Base-by-base conservation (phyloP, 73 alveolate genomes). In the Blepharisma stoltei region DNA sequence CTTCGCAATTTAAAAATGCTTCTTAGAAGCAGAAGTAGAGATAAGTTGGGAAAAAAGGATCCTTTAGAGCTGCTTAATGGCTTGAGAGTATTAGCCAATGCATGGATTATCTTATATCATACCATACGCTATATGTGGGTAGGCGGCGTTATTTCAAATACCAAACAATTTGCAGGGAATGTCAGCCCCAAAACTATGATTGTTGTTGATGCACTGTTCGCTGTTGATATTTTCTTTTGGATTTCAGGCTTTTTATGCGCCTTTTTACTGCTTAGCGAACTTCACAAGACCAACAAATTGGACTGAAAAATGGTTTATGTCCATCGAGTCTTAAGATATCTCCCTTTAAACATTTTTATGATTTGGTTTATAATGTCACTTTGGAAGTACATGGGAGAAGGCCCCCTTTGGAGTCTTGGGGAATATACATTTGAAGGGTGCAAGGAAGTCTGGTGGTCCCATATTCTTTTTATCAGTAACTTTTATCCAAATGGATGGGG, bases 391-490 rank as follows among this genome's bases (percentile, higher is more conserved):
- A 54, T 82, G 6, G 80, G 80, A 9, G 54, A 45, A 23, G 89
- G 89, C 11, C 89, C 89, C 0, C 14, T 81, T 37, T 81, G 81
- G 89, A 20, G 18, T 5, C 14, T 9, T 38, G 18, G 73, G 11
- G 46, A 60, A 60, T 14, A 38, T 20, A 18, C 45, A 60, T 8
- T 25, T 25, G 37, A 11, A 20, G 73, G 46, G 2, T 87, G 94
- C 82, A 41, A 68, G 44, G 38, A 53, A 6, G 67, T 77, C 77
- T 86, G 94, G 94, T 86, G 90, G 90, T 41, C 87, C 0, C 75
- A 87, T 65, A 18, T 78, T 3, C 45, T 87, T 6, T 87, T 77
- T 41, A 78, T 87, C 82, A 82, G 78, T 65, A 87, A 87, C 79
- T 43, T 87, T 70, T 82, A 54, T 78, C 95, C 95, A 6, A 71